Conservation (phyloP, 805 yeast genomes). For the Candida orba region DNA sequence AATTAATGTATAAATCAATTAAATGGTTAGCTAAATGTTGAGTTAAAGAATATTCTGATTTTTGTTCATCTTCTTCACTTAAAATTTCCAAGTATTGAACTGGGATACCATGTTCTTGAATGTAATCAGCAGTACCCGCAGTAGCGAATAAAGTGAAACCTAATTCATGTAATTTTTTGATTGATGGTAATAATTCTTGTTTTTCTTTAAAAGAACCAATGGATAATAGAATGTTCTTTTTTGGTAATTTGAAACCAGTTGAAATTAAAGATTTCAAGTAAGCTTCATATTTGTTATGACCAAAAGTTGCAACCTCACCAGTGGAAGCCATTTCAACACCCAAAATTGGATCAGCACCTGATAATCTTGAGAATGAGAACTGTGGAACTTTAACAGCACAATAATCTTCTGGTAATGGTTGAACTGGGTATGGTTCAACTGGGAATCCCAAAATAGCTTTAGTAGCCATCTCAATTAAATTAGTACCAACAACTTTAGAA, state of each 20-base stretch:
- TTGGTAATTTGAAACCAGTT: constrained; percentile 91
- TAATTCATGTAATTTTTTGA: constrained; percentile 67
- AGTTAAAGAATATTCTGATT: constrained; percentile 89
- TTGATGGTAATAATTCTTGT: constrained; percentile 84
- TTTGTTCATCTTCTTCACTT: constrained; percentile 65
- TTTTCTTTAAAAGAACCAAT: constrained; percentile 97
- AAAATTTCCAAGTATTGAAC: constrained; percentile 92
- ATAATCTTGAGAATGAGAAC: constrained; percentile 91
- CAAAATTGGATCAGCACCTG: constrained; percentile 96
- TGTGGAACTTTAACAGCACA: constrained; percentile 97
- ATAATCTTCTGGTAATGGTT: constrained; percentile 84
- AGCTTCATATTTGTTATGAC: constrained; percentile 94
- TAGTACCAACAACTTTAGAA: constrained; percentile 94
- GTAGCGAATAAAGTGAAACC: constrained; percentile 94
- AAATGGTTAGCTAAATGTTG: constrained; percentile 94
- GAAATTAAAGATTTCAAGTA: constrained; percentile 91
- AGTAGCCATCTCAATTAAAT: constrained; percentile 95
- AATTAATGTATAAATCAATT: constrained; percentile 92
- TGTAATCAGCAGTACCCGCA: constrained; percentile 98
- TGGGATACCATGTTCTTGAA: constrained; percentile 89
- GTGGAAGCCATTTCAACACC: constrained; percentile 99
- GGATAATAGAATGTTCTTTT: constrained; percentile 87
- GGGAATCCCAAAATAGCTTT: constrained; percentile 89
- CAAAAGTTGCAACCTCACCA: constrained; percentile 97
- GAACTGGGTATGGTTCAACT: constrained; percentile 82